Conservation (phyloP, 73 alveolate species). For the Urostyla sp. region DNA sequence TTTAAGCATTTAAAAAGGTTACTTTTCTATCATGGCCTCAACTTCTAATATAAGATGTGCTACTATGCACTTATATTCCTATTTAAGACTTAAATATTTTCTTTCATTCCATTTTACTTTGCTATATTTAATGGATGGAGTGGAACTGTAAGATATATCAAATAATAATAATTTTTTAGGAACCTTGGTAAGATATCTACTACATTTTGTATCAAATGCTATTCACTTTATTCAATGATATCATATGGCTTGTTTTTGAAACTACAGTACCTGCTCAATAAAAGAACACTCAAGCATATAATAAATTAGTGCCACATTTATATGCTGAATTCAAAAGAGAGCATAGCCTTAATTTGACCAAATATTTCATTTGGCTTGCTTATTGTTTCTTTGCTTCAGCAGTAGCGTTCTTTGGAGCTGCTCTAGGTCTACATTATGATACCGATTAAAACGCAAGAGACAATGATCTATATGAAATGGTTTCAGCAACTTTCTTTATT, state of each 20-base stretch:
- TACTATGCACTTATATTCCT: conserved; percentile 69
- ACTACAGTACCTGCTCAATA: background rate
- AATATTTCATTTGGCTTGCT: background rate
- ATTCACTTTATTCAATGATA: background rate
- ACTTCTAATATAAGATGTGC: conserved; percentile 75
- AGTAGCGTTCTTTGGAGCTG: background rate
- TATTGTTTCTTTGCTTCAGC: background rate
- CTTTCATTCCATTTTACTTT: conserved; percentile 69
- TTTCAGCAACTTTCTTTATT: background rate
- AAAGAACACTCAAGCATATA: background rate
- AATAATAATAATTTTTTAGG: too few species aligned
- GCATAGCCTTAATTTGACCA: background rate
- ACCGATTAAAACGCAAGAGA: too few species aligned
- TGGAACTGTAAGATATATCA: too few species aligned
- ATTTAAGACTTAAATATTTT: conserved; percentile 71
- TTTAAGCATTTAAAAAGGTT: conserved; percentile 67
- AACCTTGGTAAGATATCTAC: conserved; percentile 32
- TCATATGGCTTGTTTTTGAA: background rate
- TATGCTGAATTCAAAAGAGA: background rate
- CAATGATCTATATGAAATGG: too few species aligned
- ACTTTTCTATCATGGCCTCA: conserved; percentile 77
- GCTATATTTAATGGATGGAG: conserved; percentile 74
- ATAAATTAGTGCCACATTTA: background rate
- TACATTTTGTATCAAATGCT: background rate
- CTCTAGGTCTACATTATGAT: background rate